A percentile compares a stretch with the other conserved stretches of the same genome.
Conservation (phyloP, 1,139 yeast genomes). For the Pneumocystis sp. region DNA sequence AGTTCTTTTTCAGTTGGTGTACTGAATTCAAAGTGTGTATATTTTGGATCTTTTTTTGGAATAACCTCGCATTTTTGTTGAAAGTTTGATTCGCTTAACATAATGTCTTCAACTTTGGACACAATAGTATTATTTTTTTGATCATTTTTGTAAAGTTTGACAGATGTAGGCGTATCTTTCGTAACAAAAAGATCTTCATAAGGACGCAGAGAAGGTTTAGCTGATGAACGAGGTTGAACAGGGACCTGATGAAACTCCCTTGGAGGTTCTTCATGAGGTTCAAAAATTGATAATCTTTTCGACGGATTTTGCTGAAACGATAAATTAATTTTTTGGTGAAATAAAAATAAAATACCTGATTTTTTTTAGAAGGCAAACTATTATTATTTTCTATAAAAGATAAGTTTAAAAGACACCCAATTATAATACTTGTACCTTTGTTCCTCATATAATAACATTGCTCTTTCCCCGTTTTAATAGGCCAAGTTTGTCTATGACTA, state of each 20-base stretch:
- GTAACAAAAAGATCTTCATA: slow-evolving; percentile 1
- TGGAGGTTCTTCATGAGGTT: not conserved
- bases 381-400: not conserved
- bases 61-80: not conserved
- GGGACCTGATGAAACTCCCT: not conserved
- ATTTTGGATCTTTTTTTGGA: not conserved
- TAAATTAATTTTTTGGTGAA: not conserved
- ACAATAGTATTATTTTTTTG: not conserved
- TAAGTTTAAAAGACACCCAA: not conserved
- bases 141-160: not conserved
- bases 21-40: not conserved
- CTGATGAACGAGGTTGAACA: not conserved
- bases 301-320: not conserved
- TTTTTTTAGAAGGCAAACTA: not conserved
- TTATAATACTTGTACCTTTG: not conserved
- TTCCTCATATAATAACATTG: slow-evolving; percentile 12
- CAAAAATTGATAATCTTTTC: not conserved
- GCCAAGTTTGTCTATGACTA: slow-evolving; percentile 22
- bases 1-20: not conserved
- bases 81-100: not conserved
- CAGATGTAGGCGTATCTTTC: not conserved
- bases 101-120: not conserved
- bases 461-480: slow-evolving; percentile 18
- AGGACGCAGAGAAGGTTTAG: not conserved
- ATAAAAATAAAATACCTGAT: not conserved